phyloP scores from a whole-genome alignment of 345 rosid genomes.

The Passiflora organensis region DNA sequence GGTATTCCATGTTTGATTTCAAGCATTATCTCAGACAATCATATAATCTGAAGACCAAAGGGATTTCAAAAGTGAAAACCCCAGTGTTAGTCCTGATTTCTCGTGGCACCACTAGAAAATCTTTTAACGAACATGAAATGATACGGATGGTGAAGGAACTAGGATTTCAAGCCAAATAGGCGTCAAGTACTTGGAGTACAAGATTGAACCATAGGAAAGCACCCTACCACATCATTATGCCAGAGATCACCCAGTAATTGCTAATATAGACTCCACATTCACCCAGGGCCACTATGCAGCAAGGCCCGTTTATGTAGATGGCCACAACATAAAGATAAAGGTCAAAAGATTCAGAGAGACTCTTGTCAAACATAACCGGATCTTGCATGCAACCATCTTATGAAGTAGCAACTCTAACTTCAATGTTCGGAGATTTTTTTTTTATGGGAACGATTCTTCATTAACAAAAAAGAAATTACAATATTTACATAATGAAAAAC shows the following conservation, averaged over 20 bases:
- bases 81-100: constrained; percentile 35
- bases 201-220: constrained; percentile 37
- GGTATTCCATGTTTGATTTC: constrained; percentile 39
- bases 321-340: constrained; percentile 29
- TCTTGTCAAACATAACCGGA: neutral
- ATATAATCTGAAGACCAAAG: constrained; percentile 21
- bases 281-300: constrained; percentile 21
- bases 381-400: neutral
- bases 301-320: constrained; percentile 29
- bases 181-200: constrained; percentile 33
- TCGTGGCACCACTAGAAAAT: constrained; percentile 21
- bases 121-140: constrained; percentile 30
- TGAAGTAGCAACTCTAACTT: no score
- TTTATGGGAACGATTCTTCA: no score
- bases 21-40: constrained; percentile 28
- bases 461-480: no score
- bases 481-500: no score
- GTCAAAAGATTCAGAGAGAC: constrained; percentile 26
- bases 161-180: constrained; percentile 38
- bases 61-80: constrained; percentile 12
- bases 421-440: no score
- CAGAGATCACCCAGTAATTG: constrained; percentile 29
- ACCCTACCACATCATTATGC: constrained; percentile 22
- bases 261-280: constrained; percentile 18
- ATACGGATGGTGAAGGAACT: constrained; percentile 27